Evolutionary conservation across 768 basidiomycete genomes (phyloP).

Genomic region (Dendrothele bispora): DNA sequence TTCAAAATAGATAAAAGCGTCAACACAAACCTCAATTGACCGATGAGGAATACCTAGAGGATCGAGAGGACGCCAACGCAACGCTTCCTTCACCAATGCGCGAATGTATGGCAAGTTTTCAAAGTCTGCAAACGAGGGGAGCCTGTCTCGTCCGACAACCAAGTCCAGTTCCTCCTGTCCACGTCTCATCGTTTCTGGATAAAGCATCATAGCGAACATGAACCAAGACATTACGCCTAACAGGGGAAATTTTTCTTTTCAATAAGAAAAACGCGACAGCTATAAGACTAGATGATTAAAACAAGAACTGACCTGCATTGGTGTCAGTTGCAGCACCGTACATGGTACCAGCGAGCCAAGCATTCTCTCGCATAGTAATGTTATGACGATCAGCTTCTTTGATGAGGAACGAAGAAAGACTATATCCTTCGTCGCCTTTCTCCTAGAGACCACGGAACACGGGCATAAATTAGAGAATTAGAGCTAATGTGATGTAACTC

Average conservation of each 20-base stretch:
- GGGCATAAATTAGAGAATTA: neutral
- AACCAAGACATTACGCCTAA: constrained; percentile 24
- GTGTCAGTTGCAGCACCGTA: constrained; percentile 12
- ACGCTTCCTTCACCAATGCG: constrained; percentile 19
- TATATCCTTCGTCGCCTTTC: constrained; percentile 6
- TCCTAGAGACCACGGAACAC: neutral
- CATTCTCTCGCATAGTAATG: constrained; percentile 4
- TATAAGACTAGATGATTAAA: too few relatives aligned
- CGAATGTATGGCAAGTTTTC: constrained; percentile 16
- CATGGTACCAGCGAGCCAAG: constrained; percentile 8
- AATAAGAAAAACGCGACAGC: too few relatives aligned
- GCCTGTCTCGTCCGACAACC: constrained; percentile 17
- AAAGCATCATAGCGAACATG: constrained; percentile 16
- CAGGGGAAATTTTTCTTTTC: too few relatives aligned
- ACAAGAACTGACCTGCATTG: too few relatives aligned
- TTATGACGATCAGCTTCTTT: neutral
- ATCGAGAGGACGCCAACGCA: constrained; percentile 20
- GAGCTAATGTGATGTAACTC: too few relatives aligned
- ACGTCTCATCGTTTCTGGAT: constrained; percentile 18
- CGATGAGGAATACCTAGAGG: constrained; percentile 21
- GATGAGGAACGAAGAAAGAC: constrained; percentile 1
- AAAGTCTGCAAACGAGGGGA: constrained; percentile 19
- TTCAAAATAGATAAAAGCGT: neutral
- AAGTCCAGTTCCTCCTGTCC: constrained; percentile 26
- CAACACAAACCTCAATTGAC: constrained; percentile 16